A percentile compares a stretch with the other conserved stretches of the same genome.
These are phyloP conservation scores for Phytopythium aichiense DNA, from an alignment of 352 stramenopile genomes.

Conservation along the genomic window DNA sequence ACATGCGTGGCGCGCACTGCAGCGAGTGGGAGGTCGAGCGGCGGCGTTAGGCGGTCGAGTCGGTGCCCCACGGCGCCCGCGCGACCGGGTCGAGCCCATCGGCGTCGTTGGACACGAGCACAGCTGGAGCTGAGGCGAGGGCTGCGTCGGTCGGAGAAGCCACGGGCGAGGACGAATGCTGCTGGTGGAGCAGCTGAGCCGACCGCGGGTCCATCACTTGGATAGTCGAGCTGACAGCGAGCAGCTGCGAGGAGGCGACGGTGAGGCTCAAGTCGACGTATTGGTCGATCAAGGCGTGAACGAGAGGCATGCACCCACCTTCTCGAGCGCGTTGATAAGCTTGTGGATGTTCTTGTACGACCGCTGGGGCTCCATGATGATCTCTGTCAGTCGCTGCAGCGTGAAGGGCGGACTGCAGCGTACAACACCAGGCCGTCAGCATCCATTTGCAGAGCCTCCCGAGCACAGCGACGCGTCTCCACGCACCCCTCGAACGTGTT, in stretches of 20 bases:
- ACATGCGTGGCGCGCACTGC: not conserved
- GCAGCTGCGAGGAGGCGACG: slow-evolving; percentile 21
- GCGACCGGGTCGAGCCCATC: slow-evolving; percentile 35
- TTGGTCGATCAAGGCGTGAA: not conserved
- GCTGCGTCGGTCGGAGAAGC: slow-evolving; percentile 15
- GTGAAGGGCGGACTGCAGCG: slow-evolving; percentile 65
- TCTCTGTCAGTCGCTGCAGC: slow-evolving; percentile 74
- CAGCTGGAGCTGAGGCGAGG: slow-evolving; percentile 9
- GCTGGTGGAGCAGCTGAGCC: slow-evolving; percentile 18
- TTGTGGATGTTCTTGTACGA: slow-evolving; percentile 79
- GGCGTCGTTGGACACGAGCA: slow-evolving; percentile 19
- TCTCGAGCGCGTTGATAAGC: slow-evolving; percentile 79
- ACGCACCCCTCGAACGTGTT: slow-evolving; percentile 54
- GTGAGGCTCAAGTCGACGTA: no score
- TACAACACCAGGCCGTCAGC: not conserved
- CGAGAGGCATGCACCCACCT: slow-evolving; percentile 22
- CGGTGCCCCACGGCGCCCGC: slow-evolving; percentile 37
- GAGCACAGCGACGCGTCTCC: not conserved
- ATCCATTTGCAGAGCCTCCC: not conserved
- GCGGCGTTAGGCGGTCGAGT: slow-evolving; percentile 10
- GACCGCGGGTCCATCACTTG: slow-evolving; percentile 54
- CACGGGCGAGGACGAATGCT: slow-evolving; percentile 19
- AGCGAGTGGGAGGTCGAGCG: not conserved
- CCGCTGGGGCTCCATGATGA: slow-evolving; percentile 61
- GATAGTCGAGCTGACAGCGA: slow-evolving; percentile 67